Percentiles rank a stretch among this genome's conserved stretches.
These are phyloP conservation scores for Smittium mucronatum DNA, from an alignment of 371 early-diverging fungal genomes.

Conservation along the genomic window DNA sequence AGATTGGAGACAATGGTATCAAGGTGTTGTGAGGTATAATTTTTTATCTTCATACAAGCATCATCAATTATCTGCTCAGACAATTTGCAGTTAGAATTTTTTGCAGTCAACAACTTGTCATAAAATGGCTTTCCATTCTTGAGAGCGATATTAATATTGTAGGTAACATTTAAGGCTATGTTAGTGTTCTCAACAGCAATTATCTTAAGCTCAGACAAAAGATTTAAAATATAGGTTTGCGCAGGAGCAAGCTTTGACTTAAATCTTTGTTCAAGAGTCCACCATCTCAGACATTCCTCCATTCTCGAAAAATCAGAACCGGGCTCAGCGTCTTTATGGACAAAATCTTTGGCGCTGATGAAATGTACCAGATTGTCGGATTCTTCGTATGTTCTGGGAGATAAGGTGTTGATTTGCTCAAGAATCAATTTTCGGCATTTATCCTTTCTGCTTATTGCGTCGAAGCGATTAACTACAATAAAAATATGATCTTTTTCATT, in stretches of 20 bases:
- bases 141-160: slow-evolving; percentile 32
- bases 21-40: slow-evolving; percentile 23
- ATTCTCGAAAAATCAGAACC: slow-evolving; percentile 59
- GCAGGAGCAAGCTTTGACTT: slow-evolving; percentile 90
- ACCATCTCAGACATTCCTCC: slow-evolving; percentile 74
- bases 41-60: slow-evolving; percentile 27
- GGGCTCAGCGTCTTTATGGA: slow-evolving; percentile 17
- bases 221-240: slow-evolving; percentile 71
- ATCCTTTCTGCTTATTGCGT: slow-evolving; percentile 84
- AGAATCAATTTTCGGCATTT: slow-evolving; percentile 83
- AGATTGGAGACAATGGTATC: slow-evolving; percentile 35
- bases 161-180: slow-evolving; percentile 21
- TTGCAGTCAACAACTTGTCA: slow-evolving; percentile 24
- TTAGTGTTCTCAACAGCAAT: slow-evolving; percentile 36
- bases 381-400: slow-evolving; percentile 81
- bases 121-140: slow-evolving; percentile 32
- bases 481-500: slow-evolving; percentile 97
- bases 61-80: slow-evolving; percentile 25
- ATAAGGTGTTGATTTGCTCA: slow-evolving; percentile 84
- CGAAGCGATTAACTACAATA: slow-evolving; percentile 94
- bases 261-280: slow-evolving; percentile 87
- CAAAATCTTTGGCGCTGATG: slow-evolving; percentile 54
- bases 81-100: slow-evolving; percentile 15
- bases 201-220: slow-evolving; percentile 46
- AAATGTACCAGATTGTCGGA: slow-evolving; percentile 91